phyloP scores from a whole-genome alignment of 2,329 filamentous ascomycete species.

The Alternaria angustiovoidea region DNA sequence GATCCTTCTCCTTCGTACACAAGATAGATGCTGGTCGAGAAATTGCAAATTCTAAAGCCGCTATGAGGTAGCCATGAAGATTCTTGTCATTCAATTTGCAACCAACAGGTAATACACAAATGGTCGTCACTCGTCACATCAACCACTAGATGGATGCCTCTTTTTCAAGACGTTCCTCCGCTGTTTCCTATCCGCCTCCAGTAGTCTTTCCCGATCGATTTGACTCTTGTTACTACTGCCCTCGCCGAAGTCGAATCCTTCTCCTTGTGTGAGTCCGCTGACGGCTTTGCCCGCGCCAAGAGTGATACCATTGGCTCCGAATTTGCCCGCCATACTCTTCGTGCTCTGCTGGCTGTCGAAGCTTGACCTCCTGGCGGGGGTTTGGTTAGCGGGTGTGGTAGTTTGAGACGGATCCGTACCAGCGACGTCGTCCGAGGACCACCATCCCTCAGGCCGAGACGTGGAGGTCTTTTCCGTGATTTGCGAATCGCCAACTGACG shows the following conservation, averaged over 20 bases:
- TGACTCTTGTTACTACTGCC: background rate
- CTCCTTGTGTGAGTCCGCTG: slow-evolving; percentile 33
- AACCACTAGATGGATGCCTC: slow-evolving; percentile 7
- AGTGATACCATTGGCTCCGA: slow-evolving; percentile 45
- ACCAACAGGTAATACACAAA: background rate
- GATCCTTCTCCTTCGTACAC: background rate
- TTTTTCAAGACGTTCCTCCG: slow-evolving; percentile 15
- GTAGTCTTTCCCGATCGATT: slow-evolving; percentile 6
- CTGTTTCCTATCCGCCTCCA: slow-evolving; percentile 10
- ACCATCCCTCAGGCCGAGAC: slow-evolving; percentile 50
- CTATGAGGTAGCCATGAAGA: background rate
- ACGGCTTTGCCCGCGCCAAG: slow-evolving; percentile 45
- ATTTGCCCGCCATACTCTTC: slow-evolving; percentile 31
- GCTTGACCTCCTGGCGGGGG: slow-evolving; percentile 21
- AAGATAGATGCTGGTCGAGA: background rate
- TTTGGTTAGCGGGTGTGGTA: slow-evolving; percentile 23
- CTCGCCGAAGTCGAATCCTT: slow-evolving; percentile 23
- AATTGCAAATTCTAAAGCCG: background rate
- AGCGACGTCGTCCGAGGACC: slow-evolving; percentile 50
- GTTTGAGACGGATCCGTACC: slow-evolving; percentile 39
- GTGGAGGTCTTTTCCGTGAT: slow-evolving; percentile 41
- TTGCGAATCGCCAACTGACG: slow-evolving; percentile 37
- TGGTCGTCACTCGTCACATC: background rate
- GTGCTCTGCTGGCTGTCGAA: slow-evolving; percentile 41
- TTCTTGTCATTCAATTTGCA: background rate